phyloP scores from a whole-genome alignment of 345 rosid genomes.

The Ricinus communis region DNA sequence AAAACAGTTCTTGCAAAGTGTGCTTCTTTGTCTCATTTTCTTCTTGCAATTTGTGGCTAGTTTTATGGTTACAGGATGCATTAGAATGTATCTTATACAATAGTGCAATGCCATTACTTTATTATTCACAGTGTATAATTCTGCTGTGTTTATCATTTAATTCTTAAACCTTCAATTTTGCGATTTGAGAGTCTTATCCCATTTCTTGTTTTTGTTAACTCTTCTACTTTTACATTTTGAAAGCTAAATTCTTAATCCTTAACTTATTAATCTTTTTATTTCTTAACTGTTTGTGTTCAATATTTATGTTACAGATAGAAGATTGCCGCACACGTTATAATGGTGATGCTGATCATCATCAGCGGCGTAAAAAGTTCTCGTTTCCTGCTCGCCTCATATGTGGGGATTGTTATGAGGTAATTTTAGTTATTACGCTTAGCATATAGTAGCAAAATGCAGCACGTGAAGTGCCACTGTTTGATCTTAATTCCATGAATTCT shows the following conservation, averaged over 20 bases:
- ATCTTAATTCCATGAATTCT: not conserved
- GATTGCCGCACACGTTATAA: conserved; percentile 95
- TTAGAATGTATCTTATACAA: not conserved
- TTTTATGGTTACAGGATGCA: not conserved
- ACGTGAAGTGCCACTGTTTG: not conserved
- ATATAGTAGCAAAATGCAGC: not conserved
- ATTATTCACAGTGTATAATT: not conserved
- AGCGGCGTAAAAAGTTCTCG: conserved; percentile 82
- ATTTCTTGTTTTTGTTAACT: not conserved
- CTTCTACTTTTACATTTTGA: not conserved
- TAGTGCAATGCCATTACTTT: not conserved
- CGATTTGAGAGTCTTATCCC: not conserved
- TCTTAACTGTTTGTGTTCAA: not conserved
- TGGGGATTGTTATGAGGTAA: conserved; percentile 97
- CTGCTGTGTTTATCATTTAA: not conserved
- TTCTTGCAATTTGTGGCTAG: not conserved
- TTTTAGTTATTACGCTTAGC: not conserved
- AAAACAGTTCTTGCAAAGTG: not conserved
- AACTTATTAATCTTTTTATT: not conserved
- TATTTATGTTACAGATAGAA: conserved; percentile 69
- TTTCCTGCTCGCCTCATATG: conserved; percentile 93
- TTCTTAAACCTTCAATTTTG: not conserved
- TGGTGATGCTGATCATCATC: conserved; percentile 95
- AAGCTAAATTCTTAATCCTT: not conserved
- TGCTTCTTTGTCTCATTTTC: not conserved